Percentiles rank a stretch among this genome's conserved stretches.
phyloP scores from a whole-genome alignment of 1,284 basidiomycete species.

The Ceratobasidium sp. region DNA sequence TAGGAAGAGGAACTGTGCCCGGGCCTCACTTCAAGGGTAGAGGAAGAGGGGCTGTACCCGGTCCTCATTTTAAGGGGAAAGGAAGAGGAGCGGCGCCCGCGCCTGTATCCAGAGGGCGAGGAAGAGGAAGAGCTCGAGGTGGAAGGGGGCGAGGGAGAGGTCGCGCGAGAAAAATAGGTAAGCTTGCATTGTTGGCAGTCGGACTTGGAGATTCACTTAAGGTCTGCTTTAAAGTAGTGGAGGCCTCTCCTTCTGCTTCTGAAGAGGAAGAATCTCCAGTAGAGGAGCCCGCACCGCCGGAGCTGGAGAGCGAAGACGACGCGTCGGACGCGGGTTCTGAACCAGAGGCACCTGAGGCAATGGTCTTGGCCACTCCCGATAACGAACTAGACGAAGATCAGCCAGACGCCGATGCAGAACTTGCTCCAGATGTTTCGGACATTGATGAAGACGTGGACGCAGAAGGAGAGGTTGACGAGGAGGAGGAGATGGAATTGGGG shows the following conservation, averaged over 20 bases:
- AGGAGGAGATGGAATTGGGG: slow-evolving; percentile 50
- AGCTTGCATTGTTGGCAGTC: neutral
- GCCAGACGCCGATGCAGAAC: slow-evolving; percentile 50
- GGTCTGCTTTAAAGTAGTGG: neutral
- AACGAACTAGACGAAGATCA: slow-evolving; percentile 59
- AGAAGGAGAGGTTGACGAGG: slow-evolving; percentile 38
- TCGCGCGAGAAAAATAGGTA: slow-evolving; percentile 20
- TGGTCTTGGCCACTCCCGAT: neutral
- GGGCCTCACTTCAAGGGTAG: too few relatives aligned
- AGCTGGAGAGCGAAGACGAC: slow-evolving; percentile 23
- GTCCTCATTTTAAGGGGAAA: too few relatives aligned
- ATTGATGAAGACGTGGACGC: slow-evolving; percentile 34
- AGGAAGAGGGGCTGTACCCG: too few relatives aligned
- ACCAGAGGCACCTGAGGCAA: neutral
- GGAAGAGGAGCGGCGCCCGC: slow-evolving; percentile 16
- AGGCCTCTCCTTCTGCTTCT: neutral
- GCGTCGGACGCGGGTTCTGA: slow-evolving; percentile 14
- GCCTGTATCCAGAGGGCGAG: slow-evolving; percentile 3
- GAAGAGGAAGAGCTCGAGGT: slow-evolving; percentile 17
- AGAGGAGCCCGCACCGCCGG: slow-evolving; percentile 19
- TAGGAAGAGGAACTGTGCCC: too few relatives aligned
- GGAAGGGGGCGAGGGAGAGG: slow-evolving; percentile 2
- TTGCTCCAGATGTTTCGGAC: slow-evolving; percentile 19
- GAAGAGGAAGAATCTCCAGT: slow-evolving; percentile 20
- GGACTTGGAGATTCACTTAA: neutral